phyloP scores from a whole-genome alignment of 2,329 filamentous ascomycete genomes.

The Colletotrichum cereale region DNA sequence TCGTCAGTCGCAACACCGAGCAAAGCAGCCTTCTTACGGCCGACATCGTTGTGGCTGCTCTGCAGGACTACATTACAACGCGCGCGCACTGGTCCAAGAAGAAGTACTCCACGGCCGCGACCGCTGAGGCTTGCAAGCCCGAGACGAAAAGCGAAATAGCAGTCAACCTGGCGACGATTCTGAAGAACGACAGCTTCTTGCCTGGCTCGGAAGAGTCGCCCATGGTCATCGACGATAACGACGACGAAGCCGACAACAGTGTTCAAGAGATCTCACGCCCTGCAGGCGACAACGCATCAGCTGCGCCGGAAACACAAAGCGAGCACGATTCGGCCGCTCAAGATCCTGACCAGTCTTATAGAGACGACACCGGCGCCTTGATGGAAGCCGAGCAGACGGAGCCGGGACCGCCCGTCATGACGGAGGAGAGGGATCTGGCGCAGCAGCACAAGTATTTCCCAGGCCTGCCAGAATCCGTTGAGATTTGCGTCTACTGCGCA shows the following conservation, averaged over 20 bases:
- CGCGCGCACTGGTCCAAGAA: conserved; percentile 34
- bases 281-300: background rate
- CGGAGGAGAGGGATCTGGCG: conserved; percentile 49
- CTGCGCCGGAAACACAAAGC: background rate
- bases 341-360: conserved; percentile 17
- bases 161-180: conserved; percentile 15
- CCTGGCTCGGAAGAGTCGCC: conserved; percentile 20
- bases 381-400: conserved; percentile 11
- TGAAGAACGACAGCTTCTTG: conserved; percentile 29
- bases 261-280: conserved; percentile 13
- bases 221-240: conserved; percentile 31
- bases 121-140: conserved; percentile 25
- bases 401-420: conserved; percentile 33
- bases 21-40: conserved; percentile 29
- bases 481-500: conserved; percentile 66
- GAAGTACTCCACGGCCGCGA: conserved; percentile 17
- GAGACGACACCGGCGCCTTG: conserved; percentile 35
- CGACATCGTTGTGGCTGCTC: conserved; percentile 24
- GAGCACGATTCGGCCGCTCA: background rate
- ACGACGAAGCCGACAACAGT: conserved; percentile 32
- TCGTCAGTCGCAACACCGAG: conserved; percentile 41
- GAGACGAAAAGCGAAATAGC: conserved; percentile 31
- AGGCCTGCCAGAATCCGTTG: conserved; percentile 55
- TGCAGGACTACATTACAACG: conserved; percentile 24
- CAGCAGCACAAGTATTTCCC: conserved; percentile 66